Percentiles rank a stretch among this genome's conserved stretches.
These are phyloP conservation scores for Rhodamnia rubescens DNA, from an alignment of 345 rosid genomes.

Conservation along the genomic window DNA sequence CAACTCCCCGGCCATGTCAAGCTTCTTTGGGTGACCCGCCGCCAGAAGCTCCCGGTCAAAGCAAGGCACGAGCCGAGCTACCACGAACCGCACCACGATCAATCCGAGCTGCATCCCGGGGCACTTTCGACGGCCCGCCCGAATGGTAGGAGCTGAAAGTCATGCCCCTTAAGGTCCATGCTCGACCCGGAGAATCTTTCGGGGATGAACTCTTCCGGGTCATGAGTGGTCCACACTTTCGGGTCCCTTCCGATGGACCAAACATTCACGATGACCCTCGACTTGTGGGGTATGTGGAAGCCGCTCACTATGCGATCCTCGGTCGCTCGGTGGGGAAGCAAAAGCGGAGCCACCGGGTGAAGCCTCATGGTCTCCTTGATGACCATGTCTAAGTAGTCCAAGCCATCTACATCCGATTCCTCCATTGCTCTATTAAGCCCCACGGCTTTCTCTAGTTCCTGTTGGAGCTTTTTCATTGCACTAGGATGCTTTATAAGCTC, in stretches of 20 bases:
- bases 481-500: constrained; percentile 6
- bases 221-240: constrained; percentile 7
- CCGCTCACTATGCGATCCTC: too few relatives aligned
- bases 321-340: too few relatives aligned
- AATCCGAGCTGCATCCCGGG: constrained; percentile 31
- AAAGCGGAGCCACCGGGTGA: too few relatives aligned
- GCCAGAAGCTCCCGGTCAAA: constrained; percentile 34
- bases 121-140: constrained; percentile 28
- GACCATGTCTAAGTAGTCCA: too few relatives aligned
- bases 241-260: constrained; percentile 39
- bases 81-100: constrained; percentile 5
- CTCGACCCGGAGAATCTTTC: constrained; percentile 21
- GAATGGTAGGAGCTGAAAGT: constrained; percentile 36
- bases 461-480: too few relatives aligned
- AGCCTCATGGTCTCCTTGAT: too few relatives aligned
- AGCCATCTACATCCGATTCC: too few relatives aligned
- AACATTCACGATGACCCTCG: constrained; percentile 1
- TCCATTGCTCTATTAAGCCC: too few relatives aligned
- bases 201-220: constrained; percentile 25
- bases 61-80: constrained; percentile 36
- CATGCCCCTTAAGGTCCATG: constrained; percentile 18
- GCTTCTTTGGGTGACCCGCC: constrained; percentile 1
- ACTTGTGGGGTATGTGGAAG: too few relatives aligned
- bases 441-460: too few relatives aligned
- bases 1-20: constrained; percentile 30